Conservation (phyloP, 768 basidiomycete genomes). For the Podaxis sp. region DNA sequence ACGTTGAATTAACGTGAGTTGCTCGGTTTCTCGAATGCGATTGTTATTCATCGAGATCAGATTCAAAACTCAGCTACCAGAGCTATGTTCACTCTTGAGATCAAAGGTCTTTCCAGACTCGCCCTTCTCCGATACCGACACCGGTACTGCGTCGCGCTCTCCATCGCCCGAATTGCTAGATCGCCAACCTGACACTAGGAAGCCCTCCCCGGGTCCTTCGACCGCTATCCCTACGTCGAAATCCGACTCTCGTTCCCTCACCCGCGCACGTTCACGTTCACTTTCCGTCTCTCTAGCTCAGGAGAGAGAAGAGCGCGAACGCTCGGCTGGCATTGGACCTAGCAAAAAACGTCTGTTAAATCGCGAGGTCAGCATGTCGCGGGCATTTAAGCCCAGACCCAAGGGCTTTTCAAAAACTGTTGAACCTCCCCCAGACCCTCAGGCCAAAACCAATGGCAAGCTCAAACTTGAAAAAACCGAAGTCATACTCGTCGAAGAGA, state of each 20-base stretch:
- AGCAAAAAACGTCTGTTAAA: slow-evolving; percentile 51
- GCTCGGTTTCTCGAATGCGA: slow-evolving; percentile 3
- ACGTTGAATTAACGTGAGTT: slow-evolving; percentile 53
- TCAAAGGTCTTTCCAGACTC: slow-evolving; percentile 64
- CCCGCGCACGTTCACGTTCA: slow-evolving; percentile 50
- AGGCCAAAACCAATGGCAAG: neutral
- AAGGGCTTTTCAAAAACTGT: slow-evolving; percentile 14
- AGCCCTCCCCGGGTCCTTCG: slow-evolving; percentile 17
- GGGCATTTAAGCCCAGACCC: slow-evolving; percentile 53
- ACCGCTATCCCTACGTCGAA: slow-evolving; percentile 16
- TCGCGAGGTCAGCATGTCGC: slow-evolving; percentile 75
- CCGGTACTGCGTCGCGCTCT: slow-evolving; percentile 14
- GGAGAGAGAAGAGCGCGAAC: slow-evolving; percentile 45
- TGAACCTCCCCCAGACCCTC: neutral
- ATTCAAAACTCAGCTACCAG: slow-evolving; percentile 50
- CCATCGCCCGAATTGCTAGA: slow-evolving; percentile 13
- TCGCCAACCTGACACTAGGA: slow-evolving; percentile 3
- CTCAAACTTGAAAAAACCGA: slow-evolving; percentile 1
- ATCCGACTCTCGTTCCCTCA: slow-evolving; percentile 17
- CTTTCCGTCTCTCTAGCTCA: slow-evolving; percentile 69
- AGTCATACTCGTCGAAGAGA: slow-evolving; percentile 14
- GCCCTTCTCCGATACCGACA: slow-evolving; percentile 49
- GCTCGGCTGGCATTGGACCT: slow-evolving; percentile 26
- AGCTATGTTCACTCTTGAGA: slow-evolving; percentile 51
- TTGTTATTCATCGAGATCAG: slow-evolving; percentile 27